These are phyloP conservation scores for Serendipita sp. DNA, from an alignment of 768 basidiomycete genomes.

Conservation along the genomic window DNA sequence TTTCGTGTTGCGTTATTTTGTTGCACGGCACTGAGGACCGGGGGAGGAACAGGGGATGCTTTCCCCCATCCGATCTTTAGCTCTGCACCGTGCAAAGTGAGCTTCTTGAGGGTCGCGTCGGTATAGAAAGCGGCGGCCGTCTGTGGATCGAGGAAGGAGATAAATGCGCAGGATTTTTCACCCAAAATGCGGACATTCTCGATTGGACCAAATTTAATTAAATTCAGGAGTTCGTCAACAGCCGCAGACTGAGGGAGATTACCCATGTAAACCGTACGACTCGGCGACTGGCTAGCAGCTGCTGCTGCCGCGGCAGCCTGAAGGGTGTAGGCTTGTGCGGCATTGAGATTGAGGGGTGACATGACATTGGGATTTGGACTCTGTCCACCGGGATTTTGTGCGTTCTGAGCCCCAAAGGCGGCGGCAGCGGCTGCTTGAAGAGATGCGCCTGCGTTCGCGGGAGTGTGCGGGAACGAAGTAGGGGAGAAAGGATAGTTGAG, in stretches of 20 bases:
- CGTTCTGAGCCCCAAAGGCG: not conserved
- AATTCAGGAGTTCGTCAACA: slow-evolving; percentile 92
- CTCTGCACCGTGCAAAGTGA: slow-evolving; percentile 85
- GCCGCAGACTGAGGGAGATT: slow-evolving; percentile 90
- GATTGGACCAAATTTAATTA: slow-evolving; percentile 94
- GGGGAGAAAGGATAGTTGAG: slow-evolving; percentile 8
- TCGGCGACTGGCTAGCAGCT: slow-evolving; percentile 38
- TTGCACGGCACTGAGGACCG: slow-evolving; percentile 73
- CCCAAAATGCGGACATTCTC: slow-evolving; percentile 88
- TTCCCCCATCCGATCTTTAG: slow-evolving; percentile 99
- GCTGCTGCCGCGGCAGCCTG: slow-evolving; percentile 59
- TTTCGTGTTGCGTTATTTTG: slow-evolving; percentile 90
- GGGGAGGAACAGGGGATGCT: slow-evolving; percentile 70
- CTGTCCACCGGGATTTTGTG: slow-evolving; percentile 13
- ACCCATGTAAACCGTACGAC: slow-evolving; percentile 92
- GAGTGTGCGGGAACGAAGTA: slow-evolving; percentile 7
- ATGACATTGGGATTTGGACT: not conserved
- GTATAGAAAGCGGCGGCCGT: slow-evolving; percentile 96
- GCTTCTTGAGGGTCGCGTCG: slow-evolving; percentile 87
- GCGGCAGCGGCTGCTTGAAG: slow-evolving; percentile 3
- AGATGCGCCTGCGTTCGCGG: slow-evolving; percentile 9
- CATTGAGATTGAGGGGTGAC: slow-evolving; percentile 39
- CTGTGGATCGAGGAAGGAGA: slow-evolving; percentile 86
- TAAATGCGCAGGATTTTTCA: slow-evolving; percentile 94
- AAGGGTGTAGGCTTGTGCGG: slow-evolving; percentile 56